Evolutionary conservation across 345 rosid species (phyloP), one percentile per base, ranked within the genome.

Genomic region (Tarenaya hassleriana): DNA sequence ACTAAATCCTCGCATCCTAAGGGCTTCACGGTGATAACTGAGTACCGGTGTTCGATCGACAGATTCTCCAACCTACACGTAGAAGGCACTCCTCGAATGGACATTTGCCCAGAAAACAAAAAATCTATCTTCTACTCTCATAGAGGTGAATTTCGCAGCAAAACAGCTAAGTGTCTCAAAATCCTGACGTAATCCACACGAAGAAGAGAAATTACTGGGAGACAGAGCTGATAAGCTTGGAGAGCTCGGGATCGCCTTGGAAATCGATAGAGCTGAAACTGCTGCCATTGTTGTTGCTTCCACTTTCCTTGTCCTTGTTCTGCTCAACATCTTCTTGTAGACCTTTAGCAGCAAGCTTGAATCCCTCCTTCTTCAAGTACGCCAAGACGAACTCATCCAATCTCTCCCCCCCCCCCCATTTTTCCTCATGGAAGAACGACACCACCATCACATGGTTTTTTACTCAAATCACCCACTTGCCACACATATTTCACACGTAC

Each of bases 351-450:
- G 84, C 67, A 74, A 77, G 75, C 61, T 62, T 73, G 69, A 94
- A 94, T 0, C 99, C 99, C 51, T 71, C 88, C 88, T 83, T 94
- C 81, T 78, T 85, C 87, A 88, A 55, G 68, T 83, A 92, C 21
- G 81, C 72, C 46, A 74, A 69, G 6, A 88, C 95, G 34, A 83
- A 76, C 37, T 68, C 76, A 29, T 70, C 75, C 1, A 83, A 60
- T 16, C 64, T 75, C 41, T 75, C 72, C 53, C 73, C 75, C 47
- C 80, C 88, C 95, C n/a, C n/a, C n/a, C n/a, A n/a, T n/a, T n/a
- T n/a, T n/a, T n/a, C n/a, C n/a, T n/a, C n/a, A n/a, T n/a, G n/a
- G n/a, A n/a, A n/a, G n/a, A n/a, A n/a, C n/a, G n/a, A n/a, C n/a
- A n/a, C n/a, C n/a, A n/a, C n/a, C n/a, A n/a, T n/a, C n/a, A n/a